phyloP scores from a whole-genome alignment of 2,329 filamentous ascomycete genomes.

The Dothideomycetes sp. region DNA sequence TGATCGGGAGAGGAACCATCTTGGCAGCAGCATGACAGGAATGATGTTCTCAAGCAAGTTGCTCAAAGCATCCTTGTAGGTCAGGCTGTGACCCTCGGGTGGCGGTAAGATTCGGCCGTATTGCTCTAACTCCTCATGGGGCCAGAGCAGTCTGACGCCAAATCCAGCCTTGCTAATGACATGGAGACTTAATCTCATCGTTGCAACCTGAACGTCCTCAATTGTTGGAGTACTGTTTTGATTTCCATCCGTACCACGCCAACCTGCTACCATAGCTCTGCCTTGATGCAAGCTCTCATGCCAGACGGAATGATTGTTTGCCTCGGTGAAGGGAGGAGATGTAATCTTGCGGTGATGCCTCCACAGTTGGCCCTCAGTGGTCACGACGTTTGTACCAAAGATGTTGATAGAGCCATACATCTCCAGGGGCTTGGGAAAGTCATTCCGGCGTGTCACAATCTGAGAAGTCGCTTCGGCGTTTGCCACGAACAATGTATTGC shows the following conservation, averaged over 20 bases:
- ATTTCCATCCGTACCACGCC: slow-evolving; percentile 37
- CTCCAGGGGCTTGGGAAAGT: slow-evolving; percentile 58
- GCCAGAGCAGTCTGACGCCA: slow-evolving; percentile 44
- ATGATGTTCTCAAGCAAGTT: slow-evolving; percentile 53
- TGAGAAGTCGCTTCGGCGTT: slow-evolving; percentile 56
- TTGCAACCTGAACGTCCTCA: slow-evolving; percentile 48
- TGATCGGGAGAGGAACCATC: slow-evolving; percentile 43
- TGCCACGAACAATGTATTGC: slow-evolving; percentile 44
- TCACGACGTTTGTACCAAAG: slow-evolving; percentile 62
- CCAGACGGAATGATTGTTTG: slow-evolving; percentile 59
- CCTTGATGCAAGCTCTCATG: slow-evolving; percentile 54
- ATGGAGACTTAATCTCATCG: slow-evolving; percentile 51
- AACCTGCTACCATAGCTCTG: slow-evolving; percentile 47
- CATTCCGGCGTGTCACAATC: slow-evolving; percentile 54
- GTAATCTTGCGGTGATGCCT: slow-evolving; percentile 62
- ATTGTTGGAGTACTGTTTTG: slow-evolving; percentile 38
- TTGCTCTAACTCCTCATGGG: slow-evolving; percentile 41
- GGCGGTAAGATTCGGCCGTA: slow-evolving; percentile 14
- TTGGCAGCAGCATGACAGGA: slow-evolving; percentile 48
- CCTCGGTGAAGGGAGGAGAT: slow-evolving; percentile 64
- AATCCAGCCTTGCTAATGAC: slow-evolving; percentile 62
- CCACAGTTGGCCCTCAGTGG: slow-evolving; percentile 59
- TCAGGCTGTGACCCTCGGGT: slow-evolving; percentile 47
- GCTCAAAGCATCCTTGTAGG: slow-evolving; percentile 53
- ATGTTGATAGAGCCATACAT: slow-evolving; percentile 49